A percentile compares a stretch with the other conserved stretches of the same genome.
phyloP scores from a whole-genome alignment of 2,329 filamentous ascomycete genomes.

The Cryphonectria parasitica region DNA sequence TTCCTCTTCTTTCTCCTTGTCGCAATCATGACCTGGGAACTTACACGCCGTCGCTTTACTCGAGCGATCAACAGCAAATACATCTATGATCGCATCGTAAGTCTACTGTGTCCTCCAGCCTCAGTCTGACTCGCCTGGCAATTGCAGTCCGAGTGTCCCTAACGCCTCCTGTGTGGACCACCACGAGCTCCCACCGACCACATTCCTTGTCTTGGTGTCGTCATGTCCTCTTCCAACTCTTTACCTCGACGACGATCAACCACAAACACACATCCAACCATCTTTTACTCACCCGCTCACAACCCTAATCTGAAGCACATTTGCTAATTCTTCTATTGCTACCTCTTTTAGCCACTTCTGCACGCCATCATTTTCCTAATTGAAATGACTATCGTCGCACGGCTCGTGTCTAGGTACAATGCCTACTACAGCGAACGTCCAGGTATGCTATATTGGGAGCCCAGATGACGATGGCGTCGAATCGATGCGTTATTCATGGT shows the following conservation, averaged over 20 bases:
- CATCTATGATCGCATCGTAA: conserved; percentile 73
- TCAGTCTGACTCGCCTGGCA: conserved; percentile 14
- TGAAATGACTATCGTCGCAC: conserved; percentile 83
- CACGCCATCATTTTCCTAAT: conserved; percentile 84
- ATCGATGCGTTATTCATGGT: background rate
- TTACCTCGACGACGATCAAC: conserved; percentile 8
- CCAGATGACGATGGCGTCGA: background rate
- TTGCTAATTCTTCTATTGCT: conserved; percentile 30
- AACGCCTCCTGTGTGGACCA: conserved; percentile 16
- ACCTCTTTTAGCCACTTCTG: conserved; percentile 71
- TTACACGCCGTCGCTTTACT: conserved; percentile 62
- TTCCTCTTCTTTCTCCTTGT: background rate
- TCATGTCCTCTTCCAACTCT: conserved; percentile 16
- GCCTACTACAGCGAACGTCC: conserved; percentile 90
- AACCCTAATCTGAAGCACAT: conserved; percentile 6
- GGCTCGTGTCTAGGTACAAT: conserved; percentile 87
- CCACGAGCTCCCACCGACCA: conserved; percentile 1
- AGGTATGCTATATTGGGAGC: conserved; percentile 63
- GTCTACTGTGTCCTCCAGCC: conserved; percentile 41
- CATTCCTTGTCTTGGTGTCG: conserved; percentile 19
- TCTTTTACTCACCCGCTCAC: background rate
- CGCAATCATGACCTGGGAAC: conserved; percentile 60
- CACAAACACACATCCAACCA: background rate
- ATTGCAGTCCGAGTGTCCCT: conserved; percentile 12
- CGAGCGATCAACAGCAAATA: conserved; percentile 72